Evolutionary conservation across 108 stramenopile species (phyloP), one percentile per base, ranked within the genome.

Genomic region (Asterionellopsis glacialis): DNA sequence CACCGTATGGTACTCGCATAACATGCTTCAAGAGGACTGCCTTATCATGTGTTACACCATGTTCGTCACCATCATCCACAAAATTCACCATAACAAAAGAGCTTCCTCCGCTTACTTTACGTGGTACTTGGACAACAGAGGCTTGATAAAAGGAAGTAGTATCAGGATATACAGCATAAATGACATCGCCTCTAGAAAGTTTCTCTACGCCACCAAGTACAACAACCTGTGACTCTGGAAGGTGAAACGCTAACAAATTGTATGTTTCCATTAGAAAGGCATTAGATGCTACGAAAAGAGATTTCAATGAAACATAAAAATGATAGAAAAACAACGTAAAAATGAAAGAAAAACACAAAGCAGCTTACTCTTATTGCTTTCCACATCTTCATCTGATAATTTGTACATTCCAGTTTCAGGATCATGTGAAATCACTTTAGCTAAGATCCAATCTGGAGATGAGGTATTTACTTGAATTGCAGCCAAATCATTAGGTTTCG

Each of bases 101-200:
- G 28, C 68, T 64, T 0, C 67, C 73, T 40, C 74, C 79, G 0
- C 58, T 61, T 0, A 72, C 59, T 57, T 77, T 76, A 13, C 74
- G 51, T 2, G 81, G 69, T n/a, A 57, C 64, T 42, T 76, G 75
- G 6, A 72, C 77, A 45, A 89, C 78, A 14, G 84, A 81, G 10
- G 85, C 91, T 48, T 73, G 82, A 72, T 93, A 93, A 59, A 93
- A 93, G 7, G 84, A 72, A 12, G 91, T 93, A 1, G 91, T 93
- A 59, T 93, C 91, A 0, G 91, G 91, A 68, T 93, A 93, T 2
- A 93, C 82, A 21, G 87, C 91, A 77, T 72, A 88, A 11, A 93
- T 70, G 0, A 48, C 57, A 44, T 93, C 91, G 4, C 87, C 87
- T 21, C 67, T 43, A 9, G 61, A 41, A 15, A 77, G 39, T 9